Conservation (phyloP, 768 basidiomycete genomes). For the Sarcomyxa edulis region DNA sequence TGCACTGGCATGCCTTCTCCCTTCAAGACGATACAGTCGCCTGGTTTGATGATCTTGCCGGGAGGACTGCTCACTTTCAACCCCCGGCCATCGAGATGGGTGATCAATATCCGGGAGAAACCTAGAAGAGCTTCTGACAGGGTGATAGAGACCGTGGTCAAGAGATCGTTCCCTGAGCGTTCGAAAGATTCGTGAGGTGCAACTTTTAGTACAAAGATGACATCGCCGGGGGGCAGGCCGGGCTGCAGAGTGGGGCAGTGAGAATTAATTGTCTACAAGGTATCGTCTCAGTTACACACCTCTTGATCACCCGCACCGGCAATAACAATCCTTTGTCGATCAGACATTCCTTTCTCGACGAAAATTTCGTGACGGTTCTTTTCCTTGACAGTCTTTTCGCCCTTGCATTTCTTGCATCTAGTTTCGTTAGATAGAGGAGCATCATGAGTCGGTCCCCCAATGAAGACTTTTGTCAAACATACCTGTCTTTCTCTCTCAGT, state of each 20-base stretch:
- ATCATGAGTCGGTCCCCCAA: slow-evolving; percentile 5
- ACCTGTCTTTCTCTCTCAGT: slow-evolving; percentile 83
- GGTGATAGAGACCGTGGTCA: slow-evolving; percentile 78
- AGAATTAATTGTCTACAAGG: too few species aligned
- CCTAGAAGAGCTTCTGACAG: slow-evolving; percentile 93
- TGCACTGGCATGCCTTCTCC: slow-evolving; percentile 89
- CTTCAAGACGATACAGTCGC: slow-evolving; percentile 67
- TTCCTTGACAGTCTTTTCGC: slow-evolving; percentile 75
- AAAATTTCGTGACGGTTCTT: slow-evolving; percentile 86
- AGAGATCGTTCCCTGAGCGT: slow-evolving; percentile 75
- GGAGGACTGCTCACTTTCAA: slow-evolving; percentile 71
- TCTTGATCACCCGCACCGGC: slow-evolving; percentile 91
- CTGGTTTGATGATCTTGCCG: slow-evolving; percentile 70
- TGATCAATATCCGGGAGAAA: slow-evolving; percentile 87
- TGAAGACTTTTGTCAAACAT: slow-evolving; percentile 13
- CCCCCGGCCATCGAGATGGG: slow-evolving; percentile 93
- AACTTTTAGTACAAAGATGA: slow-evolving; percentile 75
- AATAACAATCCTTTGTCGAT: slow-evolving; percentile 81
- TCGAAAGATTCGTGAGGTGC: slow-evolving; percentile 75
- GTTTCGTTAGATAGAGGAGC: too few species aligned
- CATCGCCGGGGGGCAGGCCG: slow-evolving; percentile 82
- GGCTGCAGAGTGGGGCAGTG: slow-evolving; percentile 55
- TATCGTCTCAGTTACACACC: slow-evolving; percentile 50
- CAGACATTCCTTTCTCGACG: slow-evolving; percentile 82
- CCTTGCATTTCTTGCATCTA: slow-evolving; percentile 97